Conservation (phyloP, 2,329 filamentous ascomycete species). For the Hypomyces perniciosus region DNA sequence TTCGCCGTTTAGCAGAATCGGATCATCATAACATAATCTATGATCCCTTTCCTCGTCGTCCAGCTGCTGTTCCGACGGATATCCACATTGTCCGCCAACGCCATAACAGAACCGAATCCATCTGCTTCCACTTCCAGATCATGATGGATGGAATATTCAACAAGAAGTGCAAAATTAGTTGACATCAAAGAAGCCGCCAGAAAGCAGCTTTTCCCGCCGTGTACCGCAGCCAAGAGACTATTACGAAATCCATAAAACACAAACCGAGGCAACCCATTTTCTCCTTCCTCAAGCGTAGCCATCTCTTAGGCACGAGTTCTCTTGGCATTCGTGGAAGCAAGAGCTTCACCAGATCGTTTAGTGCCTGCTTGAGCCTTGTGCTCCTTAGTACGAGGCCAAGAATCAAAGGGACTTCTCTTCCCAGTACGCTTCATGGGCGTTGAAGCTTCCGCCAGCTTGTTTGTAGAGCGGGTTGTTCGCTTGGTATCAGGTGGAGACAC, state of each 20-base stretch:
- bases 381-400: slow-evolving; percentile 61
- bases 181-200: slow-evolving; percentile 1
- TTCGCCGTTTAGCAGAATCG: slow-evolving; percentile 1
- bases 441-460: slow-evolving; percentile 40
- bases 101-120: slow-evolving; percentile 9
- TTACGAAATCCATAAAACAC: slow-evolving; percentile 10
- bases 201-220: neutral
- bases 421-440: slow-evolving; percentile 36
- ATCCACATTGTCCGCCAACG: slow-evolving; percentile 12
- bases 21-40: slow-evolving; percentile 11
- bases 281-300: neutral
- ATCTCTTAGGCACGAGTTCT: slow-evolving; percentile 29
- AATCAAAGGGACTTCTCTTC: slow-evolving; percentile 56
- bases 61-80: slow-evolving; percentile 12
- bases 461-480: slow-evolving; percentile 51
- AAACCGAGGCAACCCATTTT: neutral
- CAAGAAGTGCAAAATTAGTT: slow-evolving; percentile 8
- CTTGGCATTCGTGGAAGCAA: slow-evolving; percentile 28
- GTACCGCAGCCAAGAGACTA: slow-evolving; percentile 2
- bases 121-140: slow-evolving; percentile 7
- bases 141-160: slow-evolving; percentile 12
- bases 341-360: slow-evolving; percentile 36
- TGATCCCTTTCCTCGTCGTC: slow-evolving; percentile 8
- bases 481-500: slow-evolving; percentile 57
- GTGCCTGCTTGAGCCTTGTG: slow-evolving; percentile 38